Evolutionary conservation across 192 early-diverging fungal species (phyloP).

Genomic region (Bifiguratus adelaidae): DNA sequence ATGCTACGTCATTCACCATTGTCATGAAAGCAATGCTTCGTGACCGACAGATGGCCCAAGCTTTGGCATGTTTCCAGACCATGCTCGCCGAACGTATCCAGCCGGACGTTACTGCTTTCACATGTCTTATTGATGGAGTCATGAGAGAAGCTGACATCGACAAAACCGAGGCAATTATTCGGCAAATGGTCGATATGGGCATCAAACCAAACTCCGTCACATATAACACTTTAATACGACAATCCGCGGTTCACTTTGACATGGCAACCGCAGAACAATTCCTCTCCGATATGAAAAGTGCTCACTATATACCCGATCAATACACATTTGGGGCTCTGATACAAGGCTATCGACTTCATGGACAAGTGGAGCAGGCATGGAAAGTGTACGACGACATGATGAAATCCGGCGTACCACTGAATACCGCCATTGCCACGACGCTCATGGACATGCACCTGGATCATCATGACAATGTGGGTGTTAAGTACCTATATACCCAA

Average conservation of each 20-base stretch:
- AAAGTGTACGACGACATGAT: slow-evolving; percentile 15
- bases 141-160: slow-evolving; percentile 12
- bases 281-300: slow-evolving; percentile 12
- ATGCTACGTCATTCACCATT: neutral
- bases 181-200: slow-evolving; percentile 12
- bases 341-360: slow-evolving; percentile 9
- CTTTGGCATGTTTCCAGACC: slow-evolving; percentile 10
- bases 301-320: slow-evolving; percentile 20
- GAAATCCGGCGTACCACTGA: slow-evolving; percentile 2
- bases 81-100: slow-evolving; percentile 9
- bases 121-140: slow-evolving; percentile 22
- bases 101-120: slow-evolving; percentile 17
- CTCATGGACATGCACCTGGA: slow-evolving; percentile 19
- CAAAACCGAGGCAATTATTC: slow-evolving; percentile 17
- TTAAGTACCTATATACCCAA: slow-evolving; percentile 9
- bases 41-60: slow-evolving; percentile 5
- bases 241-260: slow-evolving; percentile 15
- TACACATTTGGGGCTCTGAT: slow-evolving; percentile 26
- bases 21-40: neutral
- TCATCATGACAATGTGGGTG: slow-evolving; percentile 13
- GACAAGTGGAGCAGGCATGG: slow-evolving; percentile 23
- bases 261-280: slow-evolving; percentile 20
- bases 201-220: slow-evolving; percentile 22
- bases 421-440: slow-evolving; percentile 10
- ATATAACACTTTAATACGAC: slow-evolving; percentile 28